Evolutionary conservation across 768 basidiomycete genomes (phyloP).

Genomic region (Royoungia palumana): DNA sequence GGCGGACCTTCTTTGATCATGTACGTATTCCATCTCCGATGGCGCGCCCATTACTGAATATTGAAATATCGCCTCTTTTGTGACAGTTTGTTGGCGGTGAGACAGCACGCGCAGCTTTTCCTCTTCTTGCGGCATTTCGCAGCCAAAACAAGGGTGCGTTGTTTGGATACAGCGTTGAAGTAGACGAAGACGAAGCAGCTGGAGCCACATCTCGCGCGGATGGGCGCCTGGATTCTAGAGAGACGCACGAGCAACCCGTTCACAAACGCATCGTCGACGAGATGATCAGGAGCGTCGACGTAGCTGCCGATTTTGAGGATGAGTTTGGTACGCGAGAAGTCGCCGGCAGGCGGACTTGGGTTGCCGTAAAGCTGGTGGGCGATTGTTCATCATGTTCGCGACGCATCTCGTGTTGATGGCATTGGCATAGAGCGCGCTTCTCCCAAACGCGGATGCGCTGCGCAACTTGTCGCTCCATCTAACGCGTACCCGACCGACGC

Average conservation of each 20-base stretch:
- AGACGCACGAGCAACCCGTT: slow-evolving; percentile 27
- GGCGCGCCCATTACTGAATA: background rate
- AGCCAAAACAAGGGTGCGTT: slow-evolving; percentile 68
- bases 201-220: slow-evolving; percentile 12
- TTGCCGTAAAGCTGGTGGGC: slow-evolving; percentile 80
- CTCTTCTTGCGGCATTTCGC: slow-evolving; percentile 61
- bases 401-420: background rate
- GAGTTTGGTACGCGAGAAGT: slow-evolving; percentile 21
- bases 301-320: slow-evolving; percentile 80
- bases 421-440: slow-evolving; percentile 55
- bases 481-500: slow-evolving; percentile 38
- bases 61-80: background rate
- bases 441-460: slow-evolving; percentile 60
- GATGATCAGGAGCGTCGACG: slow-evolving; percentile 71
- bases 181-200: slow-evolving; percentile 56
- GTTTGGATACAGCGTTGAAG: slow-evolving; percentile 85
- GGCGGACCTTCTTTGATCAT: slow-evolving; percentile 84
- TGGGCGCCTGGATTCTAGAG: slow-evolving; percentile 1
- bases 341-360: slow-evolving; percentile 63
- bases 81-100: slow-evolving; percentile 86
- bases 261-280: slow-evolving; percentile 71
- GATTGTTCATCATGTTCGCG: background rate
- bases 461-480: slow-evolving; percentile 61
- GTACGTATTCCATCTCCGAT: slow-evolving; percentile 33
- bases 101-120: slow-evolving; percentile 63